Evolutionary conservation across 2,329 filamentous ascomycete species (phyloP).

Genomic region (Mycosphaerelloides madeirae): DNA sequence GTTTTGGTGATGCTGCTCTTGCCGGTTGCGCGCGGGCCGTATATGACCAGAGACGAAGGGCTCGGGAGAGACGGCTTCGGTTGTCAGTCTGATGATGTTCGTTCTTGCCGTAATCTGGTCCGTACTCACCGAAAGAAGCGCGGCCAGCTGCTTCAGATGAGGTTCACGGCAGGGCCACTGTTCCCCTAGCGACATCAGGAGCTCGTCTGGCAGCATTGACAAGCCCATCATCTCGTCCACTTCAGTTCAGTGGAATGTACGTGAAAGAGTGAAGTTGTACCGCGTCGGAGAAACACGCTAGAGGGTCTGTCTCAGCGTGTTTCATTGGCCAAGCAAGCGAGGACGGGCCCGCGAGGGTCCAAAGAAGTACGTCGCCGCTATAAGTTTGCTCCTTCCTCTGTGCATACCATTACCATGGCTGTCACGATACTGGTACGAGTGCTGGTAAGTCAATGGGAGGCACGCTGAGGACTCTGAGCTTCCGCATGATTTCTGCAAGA

Average conservation of each 20-base stretch:
- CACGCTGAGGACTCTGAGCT: too few species aligned
- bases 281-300: too few species aligned
- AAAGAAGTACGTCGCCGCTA: too few species aligned
- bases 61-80: conserved; percentile 60
- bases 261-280: background rate
- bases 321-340: too few species aligned
- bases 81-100: conserved; percentile 3
- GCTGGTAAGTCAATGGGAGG: background rate
- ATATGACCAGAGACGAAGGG: conserved; percentile 68
- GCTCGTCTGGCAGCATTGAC: conserved; percentile 26
- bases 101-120: conserved; percentile 2
- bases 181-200: conserved; percentile 23
- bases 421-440: background rate
- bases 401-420: too few species aligned
- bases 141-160: conserved; percentile 45
- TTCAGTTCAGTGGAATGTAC: too few species aligned
- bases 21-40: conserved; percentile 82
- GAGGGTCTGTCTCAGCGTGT: too few species aligned
- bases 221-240: conserved; percentile 15
- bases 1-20: conserved; percentile 68
- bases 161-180: conserved; percentile 37
- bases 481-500: too few species aligned
- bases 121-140: conserved; percentile 41
- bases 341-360: too few species aligned
- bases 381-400: too few species aligned